phyloP scores from a whole-genome alignment of 805 yeast genomes.

The Pichia eremophila region DNA sequence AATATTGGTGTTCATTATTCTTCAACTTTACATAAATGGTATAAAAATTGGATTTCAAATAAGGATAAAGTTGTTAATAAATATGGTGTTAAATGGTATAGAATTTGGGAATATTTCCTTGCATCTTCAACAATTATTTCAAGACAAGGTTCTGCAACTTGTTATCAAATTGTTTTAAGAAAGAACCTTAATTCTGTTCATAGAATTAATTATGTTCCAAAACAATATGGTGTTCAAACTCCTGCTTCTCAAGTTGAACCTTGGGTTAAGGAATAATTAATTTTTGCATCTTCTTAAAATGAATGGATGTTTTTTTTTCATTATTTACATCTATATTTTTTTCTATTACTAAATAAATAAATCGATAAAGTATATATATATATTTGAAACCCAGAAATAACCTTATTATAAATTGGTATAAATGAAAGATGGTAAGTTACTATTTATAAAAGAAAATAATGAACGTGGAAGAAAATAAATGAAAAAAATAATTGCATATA shows the following conservation, averaged over 20 bases:
- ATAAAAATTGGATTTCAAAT: conserved; percentile 86
- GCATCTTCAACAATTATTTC: conserved; percentile 75
- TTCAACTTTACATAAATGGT: conserved; percentile 89
- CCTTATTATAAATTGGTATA: no score
- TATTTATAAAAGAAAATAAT: background rate
- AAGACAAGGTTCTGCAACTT: conserved; percentile 89
- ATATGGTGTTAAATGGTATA: conserved; percentile 84
- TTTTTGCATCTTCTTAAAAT: no score
- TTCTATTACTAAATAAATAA: no score
- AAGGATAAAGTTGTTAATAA: conserved; percentile 64
- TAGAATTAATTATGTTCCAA: conserved; percentile 71
- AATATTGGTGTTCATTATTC: conserved; percentile 91
- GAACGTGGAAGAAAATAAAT: background rate
- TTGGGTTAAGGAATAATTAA: conserved; percentile 40
- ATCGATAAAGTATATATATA: no score
- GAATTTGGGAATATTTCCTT: conserved; percentile 89
- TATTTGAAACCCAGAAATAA: no score
- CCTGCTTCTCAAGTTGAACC: conserved; percentile 46
- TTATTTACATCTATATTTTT: no score
- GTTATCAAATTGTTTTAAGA: conserved; percentile 85
- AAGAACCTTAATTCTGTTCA: conserved; percentile 81
- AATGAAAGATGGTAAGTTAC: background rate
- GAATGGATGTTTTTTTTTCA: no score
- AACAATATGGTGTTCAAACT: conserved; percentile 61
- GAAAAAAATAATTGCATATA: background rate